Conservation (phyloP, 192 early-diverging fungal species). For the Coemansia sp. region DNA sequence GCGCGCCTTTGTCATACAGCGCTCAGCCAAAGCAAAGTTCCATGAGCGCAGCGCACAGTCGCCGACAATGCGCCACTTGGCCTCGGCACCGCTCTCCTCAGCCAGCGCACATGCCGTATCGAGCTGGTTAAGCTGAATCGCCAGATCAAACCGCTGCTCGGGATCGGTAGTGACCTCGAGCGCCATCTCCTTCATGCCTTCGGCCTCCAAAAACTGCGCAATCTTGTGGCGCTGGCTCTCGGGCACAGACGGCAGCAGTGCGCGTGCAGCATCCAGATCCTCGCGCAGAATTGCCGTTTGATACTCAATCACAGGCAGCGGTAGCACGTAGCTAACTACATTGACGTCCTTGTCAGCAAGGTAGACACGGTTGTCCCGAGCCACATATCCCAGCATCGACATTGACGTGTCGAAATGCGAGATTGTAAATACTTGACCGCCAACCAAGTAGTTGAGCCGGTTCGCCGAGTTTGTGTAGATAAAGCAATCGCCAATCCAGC, state of each 20-base stretch:
- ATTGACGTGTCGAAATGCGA: constrained; percentile 92
- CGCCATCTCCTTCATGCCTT: constrained; percentile 89
- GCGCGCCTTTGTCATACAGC: constrained; percentile 82
- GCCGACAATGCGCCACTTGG: constrained; percentile 93
- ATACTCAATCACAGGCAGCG: constrained; percentile 95
- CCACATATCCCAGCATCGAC: constrained; percentile 93
- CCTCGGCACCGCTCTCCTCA: constrained; percentile 73
- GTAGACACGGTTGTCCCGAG: constrained; percentile 91
- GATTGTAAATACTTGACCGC: constrained; percentile 89
- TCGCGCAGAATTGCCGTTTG: constrained; percentile 96
- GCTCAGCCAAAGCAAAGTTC: constrained; percentile 89
- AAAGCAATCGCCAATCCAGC: constrained; percentile 99
- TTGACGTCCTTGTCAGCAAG: constrained; percentile 92
- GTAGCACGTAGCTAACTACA: constrained; percentile 86
- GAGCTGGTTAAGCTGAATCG: constrained; percentile 80
- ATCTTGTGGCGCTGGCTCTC: constrained; percentile 85
- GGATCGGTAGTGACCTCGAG: constrained; percentile 92
- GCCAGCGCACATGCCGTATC: constrained; percentile 88
- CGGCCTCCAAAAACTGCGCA: constrained; percentile 93
- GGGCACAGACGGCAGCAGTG: constrained; percentile 83
- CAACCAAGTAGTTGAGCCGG: constrained; percentile 95
- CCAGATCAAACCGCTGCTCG: constrained; percentile 95
- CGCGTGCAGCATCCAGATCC: constrained; percentile 79
- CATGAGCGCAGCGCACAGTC: constrained; percentile 88
- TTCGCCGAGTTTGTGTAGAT: constrained; percentile 92